Evolutionary conservation across 2,329 filamentous ascomycete genomes (phyloP), one percentile per base, ranked within the genome.

Genomic region (Alternaria sp.): DNA sequence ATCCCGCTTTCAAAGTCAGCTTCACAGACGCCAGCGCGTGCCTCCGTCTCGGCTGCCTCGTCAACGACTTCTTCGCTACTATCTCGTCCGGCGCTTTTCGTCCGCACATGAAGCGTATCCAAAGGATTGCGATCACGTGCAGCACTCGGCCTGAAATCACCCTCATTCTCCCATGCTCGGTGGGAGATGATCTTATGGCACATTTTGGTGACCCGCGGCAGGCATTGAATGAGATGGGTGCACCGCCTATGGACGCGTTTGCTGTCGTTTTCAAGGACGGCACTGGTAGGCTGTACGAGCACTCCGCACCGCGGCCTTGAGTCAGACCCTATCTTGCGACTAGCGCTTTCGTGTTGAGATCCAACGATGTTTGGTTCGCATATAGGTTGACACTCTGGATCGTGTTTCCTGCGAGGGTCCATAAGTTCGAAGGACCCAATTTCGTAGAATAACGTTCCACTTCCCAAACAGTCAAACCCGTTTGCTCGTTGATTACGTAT

Each of bases 61-160:
- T 54, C 12, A 4, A 15, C 3, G 18, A 18, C 18, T 43, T 54
- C 51, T 54, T 54, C 21, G 30, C 30, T 4, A 5, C 2, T 2
- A n/a, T 54, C 30, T 54, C 51, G 28, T 54, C 51, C 18, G 51
- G 51, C 21, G 15, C 15, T 21, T 54, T 54, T 54, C 33, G 30
- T 23, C 51, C 33, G 51, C 28, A 54, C 20, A 1, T 54, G 14
- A 2, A 41, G 18, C 20, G 3, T 18, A 1, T 54, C 2, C n/a
- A 41, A 25, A 55, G n/a, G 21, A 21, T 55, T 0, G 33, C 3
- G 6, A 43, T 55, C 2, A 43, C 21, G 1, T 55, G 51, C 37
- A 55, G 51, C n/a, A 18, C 18, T 1, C 21, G 9, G 15, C 50
- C 50, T 21, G 21, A 33, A 18, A 37, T 53, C 7, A 14, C 18